Evolutionary conservation across 2,329 filamentous ascomycete genomes (phyloP).

Genomic region (Trichoderma sp.): DNA sequence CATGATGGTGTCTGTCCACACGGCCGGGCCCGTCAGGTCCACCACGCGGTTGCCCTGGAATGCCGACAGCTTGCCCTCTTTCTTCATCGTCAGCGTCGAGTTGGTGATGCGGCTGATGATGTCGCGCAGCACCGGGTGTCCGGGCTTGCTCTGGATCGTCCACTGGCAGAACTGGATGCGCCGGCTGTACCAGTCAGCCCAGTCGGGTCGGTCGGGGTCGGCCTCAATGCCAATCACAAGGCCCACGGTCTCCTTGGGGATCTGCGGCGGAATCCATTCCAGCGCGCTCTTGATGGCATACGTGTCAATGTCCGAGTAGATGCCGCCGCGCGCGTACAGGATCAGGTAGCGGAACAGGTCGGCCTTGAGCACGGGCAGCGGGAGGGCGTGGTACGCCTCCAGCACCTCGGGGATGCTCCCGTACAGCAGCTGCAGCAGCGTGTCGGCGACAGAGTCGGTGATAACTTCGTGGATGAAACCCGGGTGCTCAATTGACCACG

Average conservation of each 20-base stretch:
- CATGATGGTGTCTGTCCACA: slow-evolving; percentile 94
- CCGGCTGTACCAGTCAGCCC: slow-evolving; percentile 93
- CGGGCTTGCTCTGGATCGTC: slow-evolving; percentile 95
- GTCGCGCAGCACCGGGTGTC: slow-evolving; percentile 86
- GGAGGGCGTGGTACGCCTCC: slow-evolving; percentile 71
- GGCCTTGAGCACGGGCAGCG: slow-evolving; percentile 71
- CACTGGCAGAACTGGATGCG: slow-evolving; percentile 98
- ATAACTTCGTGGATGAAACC: slow-evolving; percentile 96
- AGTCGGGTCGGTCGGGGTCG: slow-evolving; percentile 88
- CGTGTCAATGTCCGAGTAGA: slow-evolving; percentile 92
- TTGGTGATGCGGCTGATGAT: slow-evolving; percentile 83
- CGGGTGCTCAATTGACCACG: slow-evolving; percentile 84
- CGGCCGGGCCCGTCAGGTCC: slow-evolving; percentile 88
- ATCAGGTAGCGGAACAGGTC: slow-evolving; percentile 78
- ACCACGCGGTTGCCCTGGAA: slow-evolving; percentile 70
- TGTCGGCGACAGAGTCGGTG: slow-evolving; percentile 80
- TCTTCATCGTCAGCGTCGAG: slow-evolving; percentile 73
- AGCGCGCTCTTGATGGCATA: slow-evolving; percentile 75
- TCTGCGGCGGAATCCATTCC: slow-evolving; percentile 79
- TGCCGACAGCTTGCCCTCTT: slow-evolving; percentile 59
- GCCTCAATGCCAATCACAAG: slow-evolving; percentile 94
- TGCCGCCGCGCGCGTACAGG: slow-evolving; percentile 57
- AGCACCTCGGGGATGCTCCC: slow-evolving; percentile 75
- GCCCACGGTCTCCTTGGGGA: slow-evolving; percentile 75
- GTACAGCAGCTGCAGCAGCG: slow-evolving; percentile 83